Conservation (phyloP, 2,329 filamentous ascomycete species). For the Aspergillus bombycis region DNA sequence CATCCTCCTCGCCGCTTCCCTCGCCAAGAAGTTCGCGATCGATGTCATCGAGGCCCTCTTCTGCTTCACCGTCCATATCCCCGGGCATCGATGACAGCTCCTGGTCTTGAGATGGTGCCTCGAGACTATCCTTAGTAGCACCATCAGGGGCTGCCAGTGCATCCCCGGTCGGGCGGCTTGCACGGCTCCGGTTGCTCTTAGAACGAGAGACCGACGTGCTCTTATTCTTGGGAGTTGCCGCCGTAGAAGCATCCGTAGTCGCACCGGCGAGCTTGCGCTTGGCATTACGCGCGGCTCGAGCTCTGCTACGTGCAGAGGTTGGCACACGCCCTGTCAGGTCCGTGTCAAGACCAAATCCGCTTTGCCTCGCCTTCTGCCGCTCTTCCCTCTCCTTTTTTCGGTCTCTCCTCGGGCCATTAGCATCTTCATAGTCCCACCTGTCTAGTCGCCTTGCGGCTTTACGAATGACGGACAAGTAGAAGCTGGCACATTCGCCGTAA, state of each 20-base stretch:
- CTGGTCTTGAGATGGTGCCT: conserved; percentile 29
- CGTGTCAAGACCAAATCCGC: conserved; percentile 23
- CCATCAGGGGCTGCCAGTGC: conserved; percentile 13
- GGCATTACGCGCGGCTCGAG: conserved; percentile 29
- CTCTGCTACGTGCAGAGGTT: conserved; percentile 26
- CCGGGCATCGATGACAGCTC: conserved; percentile 27
- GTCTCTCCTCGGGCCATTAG: conserved; percentile 42
- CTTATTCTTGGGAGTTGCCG: conserved; percentile 24
- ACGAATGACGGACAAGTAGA: conserved; percentile 47
- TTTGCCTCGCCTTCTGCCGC: conserved; percentile 37
- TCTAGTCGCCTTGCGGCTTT: conserved; percentile 48
- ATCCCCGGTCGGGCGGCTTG: conserved; percentile 20
- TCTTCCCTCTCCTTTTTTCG: conserved; percentile 43
- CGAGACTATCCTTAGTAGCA: conserved; percentile 22
- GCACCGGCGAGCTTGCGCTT: conserved; percentile 34
- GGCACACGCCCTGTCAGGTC: conserved; percentile 23
- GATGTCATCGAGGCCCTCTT: conserved; percentile 40
- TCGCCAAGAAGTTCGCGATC: conserved; percentile 44
- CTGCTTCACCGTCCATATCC: conserved; percentile 37
- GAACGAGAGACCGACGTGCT: conserved; percentile 24
- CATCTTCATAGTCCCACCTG: conserved; percentile 50
- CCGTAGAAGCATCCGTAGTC: conserved; percentile 25
- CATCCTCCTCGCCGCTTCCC: conserved; percentile 40
- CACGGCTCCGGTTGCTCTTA: conserved; percentile 30
- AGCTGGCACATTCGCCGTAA: conserved; percentile 51